phyloP scores from a whole-genome alignment of 306 rosid species.

The Vachellia collinsii region DNA sequence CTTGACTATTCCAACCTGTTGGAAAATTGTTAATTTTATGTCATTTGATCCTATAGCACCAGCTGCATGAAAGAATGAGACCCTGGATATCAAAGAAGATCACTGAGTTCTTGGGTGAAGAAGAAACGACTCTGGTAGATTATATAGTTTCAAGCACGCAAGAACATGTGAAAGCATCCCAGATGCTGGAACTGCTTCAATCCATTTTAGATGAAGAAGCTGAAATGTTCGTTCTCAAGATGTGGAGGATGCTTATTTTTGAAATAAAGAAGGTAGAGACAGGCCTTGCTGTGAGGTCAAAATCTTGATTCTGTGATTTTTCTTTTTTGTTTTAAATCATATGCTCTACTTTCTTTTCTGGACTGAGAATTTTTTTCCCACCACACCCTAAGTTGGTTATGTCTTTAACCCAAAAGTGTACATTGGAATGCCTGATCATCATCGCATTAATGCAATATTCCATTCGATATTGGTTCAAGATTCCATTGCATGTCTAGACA shows the following conservation, averaged over 20 bases:
- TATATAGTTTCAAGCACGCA: slow-evolving; percentile 94
- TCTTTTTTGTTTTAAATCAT: background rate
- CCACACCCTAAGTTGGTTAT: background rate
- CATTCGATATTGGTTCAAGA: slow-evolving; percentile 38
- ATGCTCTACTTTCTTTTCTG: slow-evolving; percentile 23
- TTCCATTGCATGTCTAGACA: slow-evolving; percentile 34
- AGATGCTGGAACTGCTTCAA: slow-evolving; percentile 94
- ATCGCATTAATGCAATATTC: slow-evolving; percentile 21
- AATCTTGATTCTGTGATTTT: slow-evolving; percentile 39
- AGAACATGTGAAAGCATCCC: slow-evolving; percentile 91
- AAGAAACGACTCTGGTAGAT: slow-evolving; percentile 87
- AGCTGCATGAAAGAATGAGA: slow-evolving; percentile 91
- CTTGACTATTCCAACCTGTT: background rate
- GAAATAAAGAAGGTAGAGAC: slow-evolving; percentile 98
- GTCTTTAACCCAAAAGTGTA: slow-evolving; percentile 30
- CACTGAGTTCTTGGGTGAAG: slow-evolving; percentile 91
- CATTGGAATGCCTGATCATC: slow-evolving; percentile 35
- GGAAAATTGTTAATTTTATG: slow-evolving; percentile 9
- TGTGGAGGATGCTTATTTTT: slow-evolving; percentile 99
- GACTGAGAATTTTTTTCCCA: slow-evolving; percentile 28
- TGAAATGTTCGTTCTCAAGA: slow-evolving; percentile 98
- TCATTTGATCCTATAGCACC: slow-evolving; percentile 58
- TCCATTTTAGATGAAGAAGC: slow-evolving; percentile 96
- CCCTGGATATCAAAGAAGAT: slow-evolving; percentile 99
- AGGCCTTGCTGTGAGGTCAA: slow-evolving; percentile 71